phyloP scores from a whole-genome alignment of 2,329 filamentous ascomycete genomes.

The Colletotrichum liriopes region DNA sequence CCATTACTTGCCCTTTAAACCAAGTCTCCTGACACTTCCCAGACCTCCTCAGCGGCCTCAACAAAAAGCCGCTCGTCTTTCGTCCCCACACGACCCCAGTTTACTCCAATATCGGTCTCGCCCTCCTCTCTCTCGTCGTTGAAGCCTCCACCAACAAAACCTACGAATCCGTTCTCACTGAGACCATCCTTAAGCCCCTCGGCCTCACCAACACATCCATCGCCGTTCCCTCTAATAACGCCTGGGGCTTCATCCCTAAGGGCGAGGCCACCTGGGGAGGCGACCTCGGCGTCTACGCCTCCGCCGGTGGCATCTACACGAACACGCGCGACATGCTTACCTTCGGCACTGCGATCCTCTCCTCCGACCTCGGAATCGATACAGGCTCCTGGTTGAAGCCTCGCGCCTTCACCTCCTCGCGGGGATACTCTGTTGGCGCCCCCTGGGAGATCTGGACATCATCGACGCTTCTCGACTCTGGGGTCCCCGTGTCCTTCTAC shows the following conservation, averaged over 20 bases:
- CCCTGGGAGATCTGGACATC: slow-evolving; percentile 55
- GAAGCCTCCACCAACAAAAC: slow-evolving; percentile 45
- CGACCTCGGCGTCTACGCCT: slow-evolving; percentile 52
- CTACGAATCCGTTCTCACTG: slow-evolving; percentile 50
- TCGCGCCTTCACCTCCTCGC: slow-evolving; percentile 55
- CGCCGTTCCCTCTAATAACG: slow-evolving; percentile 49
- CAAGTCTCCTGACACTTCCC: not conserved
- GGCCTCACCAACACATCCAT: slow-evolving; percentile 59
- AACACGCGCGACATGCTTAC: slow-evolving; percentile 59
- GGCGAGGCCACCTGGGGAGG: slow-evolving; percentile 55
- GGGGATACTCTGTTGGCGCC: slow-evolving; percentile 54
- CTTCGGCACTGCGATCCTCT: slow-evolving; percentile 60
- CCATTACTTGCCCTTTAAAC: not conserved
- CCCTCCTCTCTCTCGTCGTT: slow-evolving; percentile 45
- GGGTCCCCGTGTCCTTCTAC: slow-evolving; percentile 52
- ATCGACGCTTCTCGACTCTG: slow-evolving; percentile 49
- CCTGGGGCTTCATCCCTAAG: slow-evolving; percentile 54
- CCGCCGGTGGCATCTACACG: slow-evolving; percentile 61
- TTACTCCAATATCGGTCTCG: slow-evolving; percentile 47
- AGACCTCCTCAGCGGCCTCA: slow-evolving; percentile 45
- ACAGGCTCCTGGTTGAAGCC: slow-evolving; percentile 65
- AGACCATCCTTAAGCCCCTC: slow-evolving; percentile 59
- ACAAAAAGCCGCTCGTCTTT: slow-evolving; percentile 42
- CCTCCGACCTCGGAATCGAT: slow-evolving; percentile 55
- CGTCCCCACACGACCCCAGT: slow-evolving; percentile 42